Conservation (phyloP, 2,329 filamentous ascomycete species). For the Truncatella angustata region DNA sequence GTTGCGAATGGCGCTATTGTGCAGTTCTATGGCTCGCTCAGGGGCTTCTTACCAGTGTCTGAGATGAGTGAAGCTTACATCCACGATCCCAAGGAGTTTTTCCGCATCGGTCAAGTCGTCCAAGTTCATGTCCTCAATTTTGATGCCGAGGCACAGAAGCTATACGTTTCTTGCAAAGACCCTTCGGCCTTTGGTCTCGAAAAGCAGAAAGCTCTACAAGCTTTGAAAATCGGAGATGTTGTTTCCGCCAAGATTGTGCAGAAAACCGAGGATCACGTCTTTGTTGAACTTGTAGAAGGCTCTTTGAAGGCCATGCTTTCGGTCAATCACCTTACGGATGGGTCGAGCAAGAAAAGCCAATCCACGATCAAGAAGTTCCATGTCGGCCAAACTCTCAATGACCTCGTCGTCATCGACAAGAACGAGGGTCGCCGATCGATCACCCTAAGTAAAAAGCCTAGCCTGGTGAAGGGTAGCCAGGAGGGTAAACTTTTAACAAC, state of each 20-base stretch:
- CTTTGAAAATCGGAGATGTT: conserved; percentile 69
- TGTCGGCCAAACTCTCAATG: conserved; percentile 77
- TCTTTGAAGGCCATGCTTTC: conserved; percentile 77
- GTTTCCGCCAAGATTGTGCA: conserved; percentile 79
- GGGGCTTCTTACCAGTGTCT: conserved; percentile 84
- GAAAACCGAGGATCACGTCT: conserved; percentile 73
- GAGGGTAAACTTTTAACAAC: conserved; percentile 67
- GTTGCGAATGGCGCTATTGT: conserved; percentile 78
- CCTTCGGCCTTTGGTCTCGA: conserved; percentile 72
- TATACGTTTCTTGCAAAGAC: conserved; percentile 93
- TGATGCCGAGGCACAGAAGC: conserved; percentile 65
- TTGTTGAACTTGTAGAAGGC: conserved; percentile 71
- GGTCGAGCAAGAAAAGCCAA: conserved; percentile 69
- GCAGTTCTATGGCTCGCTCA: conserved; percentile 83
- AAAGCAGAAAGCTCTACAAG: conserved; percentile 73
- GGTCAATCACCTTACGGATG: conserved; percentile 80
- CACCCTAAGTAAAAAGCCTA: conserved; percentile 78
- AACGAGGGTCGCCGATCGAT: conserved; percentile 74
- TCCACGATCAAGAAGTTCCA: conserved; percentile 77
- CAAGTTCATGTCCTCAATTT: conserved; percentile 85
- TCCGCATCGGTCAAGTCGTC: conserved; percentile 85
- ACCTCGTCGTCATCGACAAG: conserved; percentile 86
- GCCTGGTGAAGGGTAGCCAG: conserved; percentile 72
- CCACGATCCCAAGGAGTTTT: conserved; percentile 83
- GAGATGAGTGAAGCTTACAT: conserved; percentile 99